A percentile compares a stretch with the other conserved stretches of the same genome.
These are phyloP conservation scores for Isabelozyma pseudorhagii DNA, from an alignment of 805 yeast genomes.

Conservation along the genomic window DNA sequence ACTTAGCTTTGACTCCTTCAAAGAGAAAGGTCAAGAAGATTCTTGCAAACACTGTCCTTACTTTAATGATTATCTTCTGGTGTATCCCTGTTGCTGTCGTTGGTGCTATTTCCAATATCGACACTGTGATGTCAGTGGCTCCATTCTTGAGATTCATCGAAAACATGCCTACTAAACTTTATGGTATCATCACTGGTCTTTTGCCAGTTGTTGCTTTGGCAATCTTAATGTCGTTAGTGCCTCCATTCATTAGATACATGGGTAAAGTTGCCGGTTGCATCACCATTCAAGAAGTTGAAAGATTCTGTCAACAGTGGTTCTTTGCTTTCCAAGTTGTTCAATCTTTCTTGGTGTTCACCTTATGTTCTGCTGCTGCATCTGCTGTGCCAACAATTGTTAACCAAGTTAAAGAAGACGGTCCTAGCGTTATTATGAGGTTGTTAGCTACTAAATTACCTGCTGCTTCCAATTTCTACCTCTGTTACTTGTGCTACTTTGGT, in stretches of 20 bases:
- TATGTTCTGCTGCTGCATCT: conserved; percentile 81
- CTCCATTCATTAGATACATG: conserved; percentile 60
- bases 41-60: conserved; percentile 61
- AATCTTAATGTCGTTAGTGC: conserved; percentile 62
- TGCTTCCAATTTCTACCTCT: conserved; percentile 86
- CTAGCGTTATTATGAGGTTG: conserved; percentile 67
- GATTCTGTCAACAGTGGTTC: conserved; percentile 83
- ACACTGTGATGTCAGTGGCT: conserved; percentile 51
- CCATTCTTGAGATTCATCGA: conserved; percentile 56
- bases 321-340: conserved; percentile 90
- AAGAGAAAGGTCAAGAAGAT: conserved; percentile 56
- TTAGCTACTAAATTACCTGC: conserved; percentile 79
- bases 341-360: conserved; percentile 79
- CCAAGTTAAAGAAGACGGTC: conserved; percentile 31
- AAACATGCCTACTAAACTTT: conserved; percentile 47
- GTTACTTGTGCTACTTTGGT: conserved; percentile 80
- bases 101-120: conserved; percentile 68
- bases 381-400: conserved; percentile 66
- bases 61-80: conserved; percentile 63
- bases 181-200: conserved; percentile 66
- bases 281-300: conserved; percentile 69
- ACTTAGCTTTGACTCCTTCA: conserved; percentile 55
- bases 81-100: conserved; percentile 77
- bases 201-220: conserved; percentile 67
- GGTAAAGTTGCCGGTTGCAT: conserved; percentile 74